phyloP scores from a whole-genome alignment of 83 land plant species.

The Thuja plicata region DNA sequence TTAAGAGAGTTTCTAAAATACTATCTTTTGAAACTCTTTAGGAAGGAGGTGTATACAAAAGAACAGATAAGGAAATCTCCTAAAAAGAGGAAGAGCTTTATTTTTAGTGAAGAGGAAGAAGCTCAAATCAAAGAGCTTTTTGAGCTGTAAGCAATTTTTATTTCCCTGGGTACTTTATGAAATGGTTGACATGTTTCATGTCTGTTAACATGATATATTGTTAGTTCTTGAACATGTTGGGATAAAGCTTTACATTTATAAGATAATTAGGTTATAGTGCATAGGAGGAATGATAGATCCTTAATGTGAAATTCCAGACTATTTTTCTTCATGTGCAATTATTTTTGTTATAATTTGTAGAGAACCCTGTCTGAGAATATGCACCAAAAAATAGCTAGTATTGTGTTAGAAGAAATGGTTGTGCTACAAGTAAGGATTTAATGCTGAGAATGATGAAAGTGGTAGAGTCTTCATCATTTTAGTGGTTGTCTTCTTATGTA shows the following conservation, averaged over 20 bases:
- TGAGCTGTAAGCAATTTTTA: constrained; percentile 58
- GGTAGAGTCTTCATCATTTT: not conserved
- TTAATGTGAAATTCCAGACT: not conserved
- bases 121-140: constrained; percentile 58
- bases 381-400: not conserved
- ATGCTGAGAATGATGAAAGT: not conserved
- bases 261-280: not conserved
- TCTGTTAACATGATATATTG: not conserved
- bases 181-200: constrained; percentile 2
- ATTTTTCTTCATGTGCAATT: not conserved
- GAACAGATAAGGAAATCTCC: constrained; percentile 6
- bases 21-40: not conserved
- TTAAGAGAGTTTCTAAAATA: constrained; percentile 1
- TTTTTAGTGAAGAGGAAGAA: constrained; percentile 62
- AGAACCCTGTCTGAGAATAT: not conserved
- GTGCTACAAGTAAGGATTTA: not conserved
- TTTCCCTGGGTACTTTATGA: not conserved
- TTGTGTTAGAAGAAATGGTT: not conserved
- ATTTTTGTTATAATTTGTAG: not conserved
- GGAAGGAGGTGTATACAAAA: constrained; percentile 4
- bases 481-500: not conserved
- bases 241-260: not conserved
- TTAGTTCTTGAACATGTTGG: not conserved
- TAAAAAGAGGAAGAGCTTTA: constrained; percentile 33
- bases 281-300: not conserved